Percentiles rank a stretch among this genome's conserved stretches.
These are phyloP conservation scores for Gelatoporia subvermispora DNA, from an alignment of 768 basidiomycete genomes.

Conservation along the genomic window DNA sequence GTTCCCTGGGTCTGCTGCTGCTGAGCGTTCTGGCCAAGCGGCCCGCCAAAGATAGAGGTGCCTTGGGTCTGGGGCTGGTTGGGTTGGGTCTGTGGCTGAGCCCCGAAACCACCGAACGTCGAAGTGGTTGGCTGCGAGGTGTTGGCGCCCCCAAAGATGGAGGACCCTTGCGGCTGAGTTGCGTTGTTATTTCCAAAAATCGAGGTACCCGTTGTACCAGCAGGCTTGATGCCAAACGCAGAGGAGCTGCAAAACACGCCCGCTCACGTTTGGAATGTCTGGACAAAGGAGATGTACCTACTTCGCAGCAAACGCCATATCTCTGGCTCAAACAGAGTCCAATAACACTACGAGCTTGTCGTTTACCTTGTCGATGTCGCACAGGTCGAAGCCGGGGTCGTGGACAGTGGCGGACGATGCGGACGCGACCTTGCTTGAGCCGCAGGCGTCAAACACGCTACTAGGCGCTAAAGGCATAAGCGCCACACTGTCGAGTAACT, in stretches of 20 bases:
- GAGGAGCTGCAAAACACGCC: not conserved
- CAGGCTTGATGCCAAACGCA: constrained; percentile 1
- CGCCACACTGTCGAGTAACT: no score
- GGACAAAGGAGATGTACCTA: not conserved
- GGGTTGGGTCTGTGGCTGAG: constrained; percentile 3
- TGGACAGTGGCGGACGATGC: not conserved
- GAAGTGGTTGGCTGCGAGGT: constrained; percentile 8
- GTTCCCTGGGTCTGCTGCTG: constrained; percentile 17
- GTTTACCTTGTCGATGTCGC: not conserved
- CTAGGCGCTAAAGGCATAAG: no score
- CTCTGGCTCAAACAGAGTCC: not conserved
- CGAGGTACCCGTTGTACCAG: constrained; percentile 3
- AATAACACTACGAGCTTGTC: not conserved
- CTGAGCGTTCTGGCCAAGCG: constrained; percentile 13
- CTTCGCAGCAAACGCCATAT: constrained; percentile 3
- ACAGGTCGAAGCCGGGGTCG: not conserved
- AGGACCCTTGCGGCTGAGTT: constrained; percentile 6
- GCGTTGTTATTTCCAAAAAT: constrained; percentile 13
- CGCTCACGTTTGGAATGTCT: not conserved
- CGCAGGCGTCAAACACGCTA: no score
- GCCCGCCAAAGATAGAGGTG: constrained; percentile 6
- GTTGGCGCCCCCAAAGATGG: constrained; percentile 12
- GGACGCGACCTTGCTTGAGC: not conserved
- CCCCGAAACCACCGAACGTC: constrained; percentile 11
- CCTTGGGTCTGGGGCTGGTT: constrained; percentile 5